Evolutionary conservation across 2,329 filamentous ascomycete genomes (phyloP), one percentile per base, ranked within the genome.

Genomic region (Alternaria viburni): DNA sequence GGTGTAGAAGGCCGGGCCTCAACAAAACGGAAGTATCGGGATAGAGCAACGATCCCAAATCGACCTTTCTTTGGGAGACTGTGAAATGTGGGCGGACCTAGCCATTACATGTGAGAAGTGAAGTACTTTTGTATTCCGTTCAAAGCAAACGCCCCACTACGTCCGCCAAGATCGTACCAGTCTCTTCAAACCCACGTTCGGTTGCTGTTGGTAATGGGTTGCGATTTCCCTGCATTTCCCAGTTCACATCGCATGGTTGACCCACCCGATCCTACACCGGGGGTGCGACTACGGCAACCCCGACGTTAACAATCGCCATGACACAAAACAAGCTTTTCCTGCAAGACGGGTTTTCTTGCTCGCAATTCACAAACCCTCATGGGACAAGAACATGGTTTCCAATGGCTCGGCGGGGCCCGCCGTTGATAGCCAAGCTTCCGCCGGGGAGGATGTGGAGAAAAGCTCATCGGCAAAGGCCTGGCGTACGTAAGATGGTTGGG

Each of bases 401-500:
- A 59, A 8, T 51, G 49, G 61, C 36, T 15, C 36, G 44, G 55
- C n/a, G 23, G 52, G 51, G n/a, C 41, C 41, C 36, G 46, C 55
- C 41, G 57, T 61, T 54, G 54, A 28, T 58, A 61, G 71, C 72
- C 72, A 74, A 76, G 73, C 51, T 62, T 65, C 72, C 69, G 67
- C 70, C 55, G 64, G 59, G 57, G 64, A 51, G 70, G 64, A 63
- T 70, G 68, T 70, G 68, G 68, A 68, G 58, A 54, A 41, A 19
- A 9, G 50, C 44, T 28, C 52, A 57, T 54, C 25, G 62, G 67
- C 64, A 64, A 69, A 66, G 55, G 59, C 69, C 62, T 51, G 73
- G 72, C 73, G 67, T 69, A 76, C 73, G 73, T 76, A 72, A 76
- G 61, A 30, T 54, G 36, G 51, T 55, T 44, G 41, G 45, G 47